phyloP scores from a whole-genome alignment of 2,329 filamentous ascomycete genomes.

The Kalmusia sp. region DNA sequence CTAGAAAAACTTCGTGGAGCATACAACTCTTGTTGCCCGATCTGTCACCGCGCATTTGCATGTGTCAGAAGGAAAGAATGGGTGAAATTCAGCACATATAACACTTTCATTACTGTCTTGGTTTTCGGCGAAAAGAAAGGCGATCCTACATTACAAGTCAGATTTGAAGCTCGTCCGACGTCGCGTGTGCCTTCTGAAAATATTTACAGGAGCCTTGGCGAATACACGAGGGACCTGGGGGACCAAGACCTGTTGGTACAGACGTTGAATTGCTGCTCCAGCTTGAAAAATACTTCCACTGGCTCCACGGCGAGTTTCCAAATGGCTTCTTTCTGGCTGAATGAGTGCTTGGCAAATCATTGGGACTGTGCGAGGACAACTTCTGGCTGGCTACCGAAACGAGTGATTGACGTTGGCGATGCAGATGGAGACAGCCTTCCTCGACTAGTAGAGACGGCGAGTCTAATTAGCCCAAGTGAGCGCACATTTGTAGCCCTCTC shows the following conservation, averaged over 20 bases:
- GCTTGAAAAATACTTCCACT: neutral
- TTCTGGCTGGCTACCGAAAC: neutral
- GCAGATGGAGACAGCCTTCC: neutral
- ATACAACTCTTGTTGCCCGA: neutral
- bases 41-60: neutral
- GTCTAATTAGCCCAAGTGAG: neutral
- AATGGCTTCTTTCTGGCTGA: neutral
- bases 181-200: neutral
- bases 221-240: neutral
- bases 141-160: neutral
- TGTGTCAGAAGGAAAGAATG: neutral
- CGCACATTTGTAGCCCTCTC: neutral
- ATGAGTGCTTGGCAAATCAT: neutral
- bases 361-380: neutral
- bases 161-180: neutral
- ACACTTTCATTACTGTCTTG: neutral
- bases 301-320: neutral
- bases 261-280: neutral
- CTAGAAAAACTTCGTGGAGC: neutral
- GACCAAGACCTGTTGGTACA: neutral
- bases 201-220: neutral
- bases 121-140: neutral
- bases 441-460: neutral
- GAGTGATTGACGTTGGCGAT: neutral
- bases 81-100: neutral